Evolutionary conservation across 371 early-diverging fungal species (phyloP).

Genomic region (Mortierella sp.): DNA sequence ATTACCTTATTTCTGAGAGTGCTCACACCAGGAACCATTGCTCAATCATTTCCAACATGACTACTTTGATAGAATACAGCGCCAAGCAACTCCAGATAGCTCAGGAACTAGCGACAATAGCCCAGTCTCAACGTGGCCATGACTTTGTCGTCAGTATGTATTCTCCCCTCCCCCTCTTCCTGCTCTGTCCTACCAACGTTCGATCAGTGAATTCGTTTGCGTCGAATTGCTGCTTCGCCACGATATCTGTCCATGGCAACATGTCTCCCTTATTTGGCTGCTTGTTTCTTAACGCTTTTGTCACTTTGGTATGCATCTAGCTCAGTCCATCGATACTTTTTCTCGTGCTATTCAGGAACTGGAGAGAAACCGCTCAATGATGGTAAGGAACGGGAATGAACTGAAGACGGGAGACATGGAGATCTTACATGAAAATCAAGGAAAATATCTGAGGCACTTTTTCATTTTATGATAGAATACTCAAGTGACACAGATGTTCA

Average conservation of each 20-base stretch:
- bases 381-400: conserved; percentile 52
- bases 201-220: no score
- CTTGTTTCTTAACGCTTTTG: not conserved
- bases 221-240: no score
- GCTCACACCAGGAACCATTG: no score
- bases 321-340: conserved; percentile 65
- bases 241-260: not conserved
- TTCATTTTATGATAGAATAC: conserved; percentile 57
- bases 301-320: conserved; percentile 27
- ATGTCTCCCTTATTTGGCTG: not conserved
- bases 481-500: conserved; percentile 72
- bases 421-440: no score
- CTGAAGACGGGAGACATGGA: no score
- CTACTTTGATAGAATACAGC: conserved; percentile 56
- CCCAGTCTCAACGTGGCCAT: conserved; percentile 62
- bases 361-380: conserved; percentile 69
- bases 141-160: conserved; percentile 69
- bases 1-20: no score
- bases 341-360: conserved; percentile 68
- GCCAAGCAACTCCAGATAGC: conserved; percentile 65
- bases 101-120: conserved; percentile 60
- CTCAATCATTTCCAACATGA: no score
- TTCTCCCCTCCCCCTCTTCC: no score
- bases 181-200: no score
- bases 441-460: not conserved